phyloP scores from a whole-genome alignment of 2,329 filamentous ascomycete genomes.

The Claviceps quebecensis region DNA sequence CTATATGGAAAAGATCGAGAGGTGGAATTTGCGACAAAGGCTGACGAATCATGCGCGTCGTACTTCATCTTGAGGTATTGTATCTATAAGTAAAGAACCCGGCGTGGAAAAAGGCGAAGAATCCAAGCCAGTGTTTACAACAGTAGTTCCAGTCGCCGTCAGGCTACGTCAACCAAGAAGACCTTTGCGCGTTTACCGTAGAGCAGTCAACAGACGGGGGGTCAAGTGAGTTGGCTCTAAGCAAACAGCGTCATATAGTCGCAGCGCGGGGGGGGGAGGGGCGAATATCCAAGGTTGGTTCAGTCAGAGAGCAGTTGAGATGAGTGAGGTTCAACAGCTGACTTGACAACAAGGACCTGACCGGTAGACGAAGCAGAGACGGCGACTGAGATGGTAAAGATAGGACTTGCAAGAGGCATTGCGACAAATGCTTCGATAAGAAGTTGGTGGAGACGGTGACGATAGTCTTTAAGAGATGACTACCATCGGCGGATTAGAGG shows the following conservation, averaged over 20 bases:
- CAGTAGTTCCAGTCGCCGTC: conserved; percentile 40
- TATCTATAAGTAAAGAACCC: conserved; percentile 13
- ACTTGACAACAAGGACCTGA: conserved; percentile 41
- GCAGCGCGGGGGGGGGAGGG: conserved; percentile 20
- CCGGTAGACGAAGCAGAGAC: conserved; percentile 47
- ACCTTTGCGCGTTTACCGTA: conserved; percentile 22
- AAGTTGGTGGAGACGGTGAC: conserved; percentile 10
- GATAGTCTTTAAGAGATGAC: conserved; percentile 19
- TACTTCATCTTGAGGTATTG: conserved; percentile 42
- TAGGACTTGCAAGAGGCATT: conserved; percentile 44
- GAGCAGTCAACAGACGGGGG: conserved; percentile 18
- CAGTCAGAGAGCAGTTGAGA: conserved; percentile 27
- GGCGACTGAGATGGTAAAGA: conserved; percentile 43
- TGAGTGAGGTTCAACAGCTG: conserved; percentile 24
- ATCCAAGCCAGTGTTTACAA: conserved; percentile 17
- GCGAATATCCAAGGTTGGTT: conserved; percentile 21
- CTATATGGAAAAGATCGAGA: conserved; percentile 46
- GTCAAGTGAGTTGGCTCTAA: conserved; percentile 23
- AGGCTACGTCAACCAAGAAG: conserved; percentile 34
- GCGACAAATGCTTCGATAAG: conserved; percentile 26
- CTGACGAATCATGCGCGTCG: conserved; percentile 38
- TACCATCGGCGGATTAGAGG: conserved; percentile 19
- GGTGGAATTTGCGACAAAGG: conserved; percentile 28
- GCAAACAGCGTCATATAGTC: conserved; percentile 22
- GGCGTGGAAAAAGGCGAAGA: conserved; percentile 12